Evolutionary conservation across 352 stramenopile genomes (phyloP).

Genomic region (Globisporangium cederbergense): DNA sequence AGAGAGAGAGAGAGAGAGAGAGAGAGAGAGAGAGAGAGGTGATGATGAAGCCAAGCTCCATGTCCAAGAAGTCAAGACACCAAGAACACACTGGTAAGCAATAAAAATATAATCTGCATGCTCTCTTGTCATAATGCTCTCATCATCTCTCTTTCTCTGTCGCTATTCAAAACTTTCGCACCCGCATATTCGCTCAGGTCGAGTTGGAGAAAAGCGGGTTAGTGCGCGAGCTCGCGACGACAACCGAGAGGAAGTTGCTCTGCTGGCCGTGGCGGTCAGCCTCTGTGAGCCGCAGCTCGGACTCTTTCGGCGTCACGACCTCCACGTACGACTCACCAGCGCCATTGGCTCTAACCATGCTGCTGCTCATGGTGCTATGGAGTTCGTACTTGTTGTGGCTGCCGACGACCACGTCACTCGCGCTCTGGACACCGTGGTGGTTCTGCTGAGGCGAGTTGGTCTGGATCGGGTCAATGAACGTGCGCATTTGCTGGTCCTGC

Average conservation of each 20-base stretch:
- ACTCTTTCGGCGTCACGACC: slow-evolving; percentile 41
- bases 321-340: slow-evolving; percentile 29
- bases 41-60: background rate
- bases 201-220: slow-evolving; percentile 43
- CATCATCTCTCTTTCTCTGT: background rate
- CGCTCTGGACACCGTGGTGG: slow-evolving; percentile 11
- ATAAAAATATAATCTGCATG: slow-evolving; percentile 14
- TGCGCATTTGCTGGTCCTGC: slow-evolving; percentile 66
- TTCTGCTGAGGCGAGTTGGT: slow-evolving; percentile 21
- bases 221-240: slow-evolving; percentile 53
- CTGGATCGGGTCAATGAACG: slow-evolving; percentile 62
- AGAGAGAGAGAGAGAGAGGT: too few species aligned
- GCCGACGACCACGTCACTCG: slow-evolving; percentile 17
- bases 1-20: too few species aligned
- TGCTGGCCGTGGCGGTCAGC: slow-evolving; percentile 30
- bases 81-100: slow-evolving; percentile 16
- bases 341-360: background rate
- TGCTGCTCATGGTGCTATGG: slow-evolving; percentile 5
- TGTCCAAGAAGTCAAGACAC: slow-evolving; percentile 1
- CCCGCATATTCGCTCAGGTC: slow-evolving; percentile 1
- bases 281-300: slow-evolving; percentile 38
- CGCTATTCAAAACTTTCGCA: background rate
- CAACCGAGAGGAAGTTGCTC: slow-evolving; percentile 46
- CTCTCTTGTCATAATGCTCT: background rate
- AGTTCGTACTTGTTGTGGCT: slow-evolving; percentile 34